A percentile compares a stretch with the other conserved stretches of the same genome.
Conservation (phyloP, 176 grass and related monocot genomes). For the Oryza officinalis region DNA sequence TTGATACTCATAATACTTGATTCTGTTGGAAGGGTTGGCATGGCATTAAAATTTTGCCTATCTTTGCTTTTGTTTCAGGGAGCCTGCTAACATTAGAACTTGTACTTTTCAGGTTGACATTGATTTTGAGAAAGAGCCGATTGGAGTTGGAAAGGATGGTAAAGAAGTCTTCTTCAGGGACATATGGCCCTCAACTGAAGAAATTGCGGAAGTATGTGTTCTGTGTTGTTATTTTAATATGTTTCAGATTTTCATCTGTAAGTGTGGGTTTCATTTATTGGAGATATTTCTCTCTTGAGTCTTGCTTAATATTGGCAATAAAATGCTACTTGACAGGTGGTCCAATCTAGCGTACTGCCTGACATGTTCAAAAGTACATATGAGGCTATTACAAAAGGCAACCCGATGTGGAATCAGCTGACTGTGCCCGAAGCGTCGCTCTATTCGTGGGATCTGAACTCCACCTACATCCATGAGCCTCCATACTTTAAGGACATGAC, state of each 20-base stretch:
- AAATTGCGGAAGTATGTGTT: constrained; percentile 73
- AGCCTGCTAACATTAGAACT: constrained; percentile 19
- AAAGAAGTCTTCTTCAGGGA: constrained; percentile 87
- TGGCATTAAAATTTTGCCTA: not conserved
- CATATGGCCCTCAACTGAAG: constrained; percentile 97
- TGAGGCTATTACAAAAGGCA: constrained; percentile 88
- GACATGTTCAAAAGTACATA: constrained; percentile 96
- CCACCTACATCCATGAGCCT: constrained; percentile 92
- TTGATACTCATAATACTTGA: constrained; percentile 9
- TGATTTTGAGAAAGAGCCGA: constrained; percentile 97
- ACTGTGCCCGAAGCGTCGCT: constrained; percentile 68
- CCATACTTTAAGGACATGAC: constrained; percentile 93
- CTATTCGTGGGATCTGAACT: constrained; percentile 82
- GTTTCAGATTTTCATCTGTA: constrained; percentile 11
- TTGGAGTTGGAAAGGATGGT: constrained; percentile 84
- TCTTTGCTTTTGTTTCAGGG: constrained; percentile 3
- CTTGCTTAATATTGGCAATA: constrained; percentile 22
- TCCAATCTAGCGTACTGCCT: constrained; percentile 83
- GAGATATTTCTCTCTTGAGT: constrained; percentile 26
- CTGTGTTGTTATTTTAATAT: constrained; percentile 17
- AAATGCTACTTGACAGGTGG: constrained; percentile 55
- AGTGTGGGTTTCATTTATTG: not conserved
- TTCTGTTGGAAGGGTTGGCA: not conserved
- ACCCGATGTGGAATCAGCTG: constrained; percentile 86
- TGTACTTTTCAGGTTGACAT: constrained; percentile 79